Base-by-base conservation (phyloP, 768 basidiomycete genomes). In the Candolleomyces aberdarensis region DNA sequence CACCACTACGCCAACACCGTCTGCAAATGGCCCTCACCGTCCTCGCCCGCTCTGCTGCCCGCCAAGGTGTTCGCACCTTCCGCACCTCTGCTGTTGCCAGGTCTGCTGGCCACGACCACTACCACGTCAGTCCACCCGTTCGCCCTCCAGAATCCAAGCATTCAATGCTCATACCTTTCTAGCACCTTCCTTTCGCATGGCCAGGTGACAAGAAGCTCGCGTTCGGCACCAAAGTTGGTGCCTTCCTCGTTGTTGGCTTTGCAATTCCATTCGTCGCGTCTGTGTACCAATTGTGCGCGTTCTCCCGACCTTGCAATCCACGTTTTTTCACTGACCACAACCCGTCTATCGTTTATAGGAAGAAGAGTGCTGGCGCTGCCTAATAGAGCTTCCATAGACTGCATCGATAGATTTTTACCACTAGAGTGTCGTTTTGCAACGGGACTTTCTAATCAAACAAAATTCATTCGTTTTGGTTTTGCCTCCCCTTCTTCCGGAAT, bases 251-350 rank as follows among this genome's bases (percentile, higher is more conserved):
- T 14, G 61, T 75, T 13, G 90, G 89, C 13, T 89, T 90, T 71
- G 71, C 80, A 59, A 83, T 91, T 63, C 90, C 90, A 29, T 85
- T 92, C 72, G 64, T 80, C 57, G 89, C 88, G 5, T 76, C 83
- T 5, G 71, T 68, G 43, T 84, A 80, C 68, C 89, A 91, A 72
- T 63, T 92, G 90, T 92, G 65, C 64, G 90, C 77, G 43, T 50
- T 62, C 36, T 26, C 11, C 19, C 32, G 58, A 58, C 57, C 56
- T 62, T 19, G 57, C 44, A 10, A 15, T 32, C 10, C 50, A 29
- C 47, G 5, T 43, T 20, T 26, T 61, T 39, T 41, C 31, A 62
- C 62, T 51, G 14, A 26, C 20, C 13, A 15, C n/a, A 36, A 53
- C 59, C 61, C 32, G 26, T 26, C 3, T 26, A 26, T 26, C 19